These are phyloP conservation scores for Saccharomycodes ludwigii DNA, from an alignment of 805 yeast genomes.

Conservation along the genomic window DNA sequence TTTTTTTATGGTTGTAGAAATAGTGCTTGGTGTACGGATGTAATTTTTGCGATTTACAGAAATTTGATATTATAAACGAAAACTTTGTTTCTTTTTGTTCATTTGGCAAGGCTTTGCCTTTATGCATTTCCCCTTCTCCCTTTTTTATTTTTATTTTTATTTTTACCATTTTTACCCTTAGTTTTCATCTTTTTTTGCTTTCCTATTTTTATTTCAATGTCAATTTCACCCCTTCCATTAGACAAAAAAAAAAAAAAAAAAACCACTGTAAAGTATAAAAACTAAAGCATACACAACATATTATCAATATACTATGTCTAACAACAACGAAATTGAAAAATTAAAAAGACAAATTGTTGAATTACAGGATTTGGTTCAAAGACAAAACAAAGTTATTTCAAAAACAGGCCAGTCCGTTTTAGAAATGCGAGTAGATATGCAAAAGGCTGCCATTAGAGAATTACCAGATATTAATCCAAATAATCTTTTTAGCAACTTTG, in stretches of 20 bases:
- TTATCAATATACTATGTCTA: background rate
- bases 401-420: constrained; percentile 73
- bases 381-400: constrained; percentile 53
- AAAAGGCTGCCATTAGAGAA: constrained; percentile 28
- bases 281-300: too few relatives aligned
- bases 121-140: too few relatives aligned
- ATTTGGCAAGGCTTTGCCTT: too few relatives aligned
- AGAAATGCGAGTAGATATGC: constrained; percentile 49
- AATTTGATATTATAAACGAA: too few relatives aligned
- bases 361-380: constrained; percentile 42
- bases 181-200: too few relatives aligned
- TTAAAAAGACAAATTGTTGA: constrained; percentile 33
- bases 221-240: background rate
- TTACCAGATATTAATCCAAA: constrained; percentile 10
- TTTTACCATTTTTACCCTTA: too few relatives aligned
- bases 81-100: too few relatives aligned
- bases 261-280: background rate
- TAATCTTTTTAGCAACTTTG: constrained; percentile 12
- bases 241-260: background rate
- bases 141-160: too few relatives aligned
- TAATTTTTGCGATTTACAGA: too few relatives aligned
- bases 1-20: too few relatives aligned
- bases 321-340: constrained; percentile 16
- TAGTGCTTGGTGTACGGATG: too few relatives aligned
- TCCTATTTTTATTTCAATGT: too few relatives aligned